These are phyloP conservation scores for Fonsecaea nubica DNA, from an alignment of 2,329 filamentous ascomycete genomes.

Conservation along the genomic window DNA sequence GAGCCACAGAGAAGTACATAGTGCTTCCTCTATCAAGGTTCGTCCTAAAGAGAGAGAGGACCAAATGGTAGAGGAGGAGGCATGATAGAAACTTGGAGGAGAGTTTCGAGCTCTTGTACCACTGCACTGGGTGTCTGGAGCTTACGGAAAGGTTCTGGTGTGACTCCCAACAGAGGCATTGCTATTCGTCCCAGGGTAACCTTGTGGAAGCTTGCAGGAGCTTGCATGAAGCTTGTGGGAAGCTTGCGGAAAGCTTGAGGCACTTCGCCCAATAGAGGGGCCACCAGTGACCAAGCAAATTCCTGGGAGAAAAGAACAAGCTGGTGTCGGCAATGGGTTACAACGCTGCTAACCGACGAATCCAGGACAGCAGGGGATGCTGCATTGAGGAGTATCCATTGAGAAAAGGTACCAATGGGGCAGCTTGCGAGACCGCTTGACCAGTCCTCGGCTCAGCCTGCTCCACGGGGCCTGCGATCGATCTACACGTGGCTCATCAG, in stretches of 20 bases:
- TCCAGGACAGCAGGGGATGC: not conserved
- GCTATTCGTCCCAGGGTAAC: not conserved
- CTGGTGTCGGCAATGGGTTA: not conserved
- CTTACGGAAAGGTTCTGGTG: conserved; percentile 7
- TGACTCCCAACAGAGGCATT: not conserved
- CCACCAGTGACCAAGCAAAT: not conserved
- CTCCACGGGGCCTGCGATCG: not conserved
- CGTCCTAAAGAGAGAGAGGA: not conserved
- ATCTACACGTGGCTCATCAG: conserved; percentile 1
- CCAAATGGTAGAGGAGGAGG: conserved; percentile 11
- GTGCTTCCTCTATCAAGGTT: not conserved
- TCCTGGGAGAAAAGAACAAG: not conserved
- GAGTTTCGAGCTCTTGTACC: conserved; percentile 16
- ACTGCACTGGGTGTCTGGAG: conserved; percentile 12
- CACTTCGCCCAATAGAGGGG: not conserved
- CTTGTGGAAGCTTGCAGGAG: not conserved
- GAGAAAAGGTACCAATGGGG: not conserved
- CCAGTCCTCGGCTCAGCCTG: conserved; percentile 1
- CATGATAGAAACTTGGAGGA: conserved; percentile 10
- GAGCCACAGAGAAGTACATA: conserved; percentile 17
- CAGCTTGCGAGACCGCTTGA: not conserved
- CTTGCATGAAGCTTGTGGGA: not conserved
- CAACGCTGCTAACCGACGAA: not conserved
- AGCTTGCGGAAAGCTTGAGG: conserved; percentile 4
- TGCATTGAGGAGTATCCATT: not conserved